A percentile compares a stretch with the other conserved stretches of the same genome.
These are phyloP conservation scores for Fraxinus anomala DNA, from an alignment of 257 asterid genomes.

Conservation along the genomic window DNA sequence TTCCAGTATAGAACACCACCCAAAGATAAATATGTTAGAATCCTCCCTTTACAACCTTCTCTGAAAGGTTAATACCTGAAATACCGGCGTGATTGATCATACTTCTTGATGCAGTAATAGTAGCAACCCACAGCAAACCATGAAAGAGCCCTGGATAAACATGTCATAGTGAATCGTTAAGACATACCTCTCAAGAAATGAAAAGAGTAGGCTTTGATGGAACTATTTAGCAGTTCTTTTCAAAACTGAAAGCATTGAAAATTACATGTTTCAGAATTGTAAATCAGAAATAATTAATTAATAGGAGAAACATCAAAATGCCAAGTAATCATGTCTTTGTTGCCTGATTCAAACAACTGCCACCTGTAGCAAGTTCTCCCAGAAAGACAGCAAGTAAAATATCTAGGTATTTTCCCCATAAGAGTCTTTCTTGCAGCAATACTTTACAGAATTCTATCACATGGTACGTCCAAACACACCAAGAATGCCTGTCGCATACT, in stretches of 20 bases:
- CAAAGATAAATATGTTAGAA: slow-evolving; percentile 12
- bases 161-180: slow-evolving; percentile 28
- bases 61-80: slow-evolving; percentile 58
- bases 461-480: neutral
- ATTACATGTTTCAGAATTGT: neutral
- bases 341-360: slow-evolving; percentile 1
- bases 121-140: slow-evolving; percentile 99
- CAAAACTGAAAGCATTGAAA: slow-evolving; percentile 21
- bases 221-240: neutral
- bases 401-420: neutral
- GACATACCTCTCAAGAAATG: slow-evolving; percentile 17
- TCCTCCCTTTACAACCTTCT: slow-evolving; percentile 2
- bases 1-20: neutral
- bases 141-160: slow-evolving; percentile 78
- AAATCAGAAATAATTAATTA: neutral
- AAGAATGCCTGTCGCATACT: neutral
- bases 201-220: slow-evolving; percentile 4
- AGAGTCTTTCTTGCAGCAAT: neutral
- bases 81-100: slow-evolving; percentile 93
- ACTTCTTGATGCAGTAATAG: slow-evolving; percentile 89
- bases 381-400: neutral
- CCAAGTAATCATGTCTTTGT: neutral
- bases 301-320: neutral
- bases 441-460: slow-evolving; percentile 18
- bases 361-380: neutral